These are phyloP conservation scores for Penicillium janthinellum DNA, from an alignment of 2,329 filamentous ascomycete species.

Conservation along the genomic window DNA sequence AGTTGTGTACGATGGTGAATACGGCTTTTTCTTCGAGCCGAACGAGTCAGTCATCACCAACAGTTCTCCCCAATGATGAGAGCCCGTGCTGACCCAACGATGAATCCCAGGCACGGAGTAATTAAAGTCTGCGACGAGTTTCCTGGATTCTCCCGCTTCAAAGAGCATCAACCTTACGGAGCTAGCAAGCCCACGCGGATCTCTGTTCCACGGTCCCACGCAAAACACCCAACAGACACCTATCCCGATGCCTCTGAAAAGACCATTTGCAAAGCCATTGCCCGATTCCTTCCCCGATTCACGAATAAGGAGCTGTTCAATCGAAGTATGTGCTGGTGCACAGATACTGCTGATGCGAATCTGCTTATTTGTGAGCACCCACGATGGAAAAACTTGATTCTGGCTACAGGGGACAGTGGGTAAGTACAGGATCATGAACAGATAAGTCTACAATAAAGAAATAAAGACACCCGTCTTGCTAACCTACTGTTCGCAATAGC, in stretches of 20 bases:
- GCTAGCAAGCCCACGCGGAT: slow-evolving; percentile 41
- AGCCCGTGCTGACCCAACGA: background rate
- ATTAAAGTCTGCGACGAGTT: slow-evolving; percentile 54
- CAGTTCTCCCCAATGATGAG: too few species aligned
- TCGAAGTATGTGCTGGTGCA: slow-evolving; percentile 59
- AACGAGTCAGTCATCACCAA: background rate
- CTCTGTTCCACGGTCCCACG: slow-evolving; percentile 21
- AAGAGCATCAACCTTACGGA: slow-evolving; percentile 42
- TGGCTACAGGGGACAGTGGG: slow-evolving; percentile 53
- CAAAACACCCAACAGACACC: slow-evolving; percentile 24
- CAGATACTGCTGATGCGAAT: slow-evolving; percentile 57
- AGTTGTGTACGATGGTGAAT: slow-evolving; percentile 50
- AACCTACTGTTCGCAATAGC: slow-evolving; percentile 30
- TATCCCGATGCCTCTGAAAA: slow-evolving; percentile 51
- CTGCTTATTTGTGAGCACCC: slow-evolving; percentile 57
- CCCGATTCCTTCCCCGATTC: slow-evolving; percentile 57
- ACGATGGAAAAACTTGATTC: slow-evolving; percentile 44
- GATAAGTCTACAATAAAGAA: background rate
- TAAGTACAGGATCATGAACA: slow-evolving; percentile 25
- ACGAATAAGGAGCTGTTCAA: slow-evolving; percentile 53
- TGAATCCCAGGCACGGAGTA: slow-evolving; percentile 29
- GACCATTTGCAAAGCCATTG: slow-evolving; percentile 51
- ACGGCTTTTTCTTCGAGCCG: slow-evolving; percentile 48
- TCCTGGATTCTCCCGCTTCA: slow-evolving; percentile 43
- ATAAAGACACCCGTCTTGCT: background rate